Percentiles rank a stretch among this genome's conserved stretches.
phyloP scores from a whole-genome alignment of 2,329 filamentous ascomycete species.

The Trichoderma sp. region DNA sequence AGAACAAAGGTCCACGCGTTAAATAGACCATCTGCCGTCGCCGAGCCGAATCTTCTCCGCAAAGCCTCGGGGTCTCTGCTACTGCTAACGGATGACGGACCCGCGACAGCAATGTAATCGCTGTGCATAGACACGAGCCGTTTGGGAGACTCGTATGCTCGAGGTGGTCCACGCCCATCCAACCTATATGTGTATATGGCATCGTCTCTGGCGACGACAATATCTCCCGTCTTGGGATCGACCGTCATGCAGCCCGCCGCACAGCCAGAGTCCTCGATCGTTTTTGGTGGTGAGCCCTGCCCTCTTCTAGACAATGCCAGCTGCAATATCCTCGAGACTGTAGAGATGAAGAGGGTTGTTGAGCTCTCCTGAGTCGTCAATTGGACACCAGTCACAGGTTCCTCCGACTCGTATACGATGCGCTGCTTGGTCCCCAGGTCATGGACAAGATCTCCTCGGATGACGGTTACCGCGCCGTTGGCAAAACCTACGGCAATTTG shows the following conservation, averaged over 20 bases:
- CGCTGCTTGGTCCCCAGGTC: constrained; percentile 92
- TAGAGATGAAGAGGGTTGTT: constrained; percentile 88
- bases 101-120: constrained; percentile 85
- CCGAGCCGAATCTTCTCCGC: constrained; percentile 70
- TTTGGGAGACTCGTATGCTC: constrained; percentile 90
- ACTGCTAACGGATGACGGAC: constrained; percentile 65
- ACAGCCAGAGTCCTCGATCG: constrained; percentile 86
- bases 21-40: constrained; percentile 72
- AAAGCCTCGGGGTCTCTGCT: constrained; percentile 60
- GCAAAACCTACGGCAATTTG: constrained; percentile 95
- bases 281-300: constrained; percentile 84
- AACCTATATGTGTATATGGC: constrained; percentile 91
- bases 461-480: constrained; percentile 90
- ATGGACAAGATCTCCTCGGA: constrained; percentile 91
- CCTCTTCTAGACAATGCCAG: constrained; percentile 84
- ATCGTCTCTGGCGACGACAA: constrained; percentile 92
- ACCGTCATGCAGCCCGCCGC: constrained; percentile 94
- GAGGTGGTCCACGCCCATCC: constrained; percentile 82
- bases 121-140: constrained; percentile 75
- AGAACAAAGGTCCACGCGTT: constrained; percentile 86
- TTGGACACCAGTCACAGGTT: constrained; percentile 90
- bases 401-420: constrained; percentile 94
- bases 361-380: constrained; percentile 61
- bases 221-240: constrained; percentile 75
- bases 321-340: constrained; percentile 83